These are phyloP conservation scores for Lentinula edodes DNA, from an alignment of 768 basidiomycete genomes.

Conservation along the genomic window DNA sequence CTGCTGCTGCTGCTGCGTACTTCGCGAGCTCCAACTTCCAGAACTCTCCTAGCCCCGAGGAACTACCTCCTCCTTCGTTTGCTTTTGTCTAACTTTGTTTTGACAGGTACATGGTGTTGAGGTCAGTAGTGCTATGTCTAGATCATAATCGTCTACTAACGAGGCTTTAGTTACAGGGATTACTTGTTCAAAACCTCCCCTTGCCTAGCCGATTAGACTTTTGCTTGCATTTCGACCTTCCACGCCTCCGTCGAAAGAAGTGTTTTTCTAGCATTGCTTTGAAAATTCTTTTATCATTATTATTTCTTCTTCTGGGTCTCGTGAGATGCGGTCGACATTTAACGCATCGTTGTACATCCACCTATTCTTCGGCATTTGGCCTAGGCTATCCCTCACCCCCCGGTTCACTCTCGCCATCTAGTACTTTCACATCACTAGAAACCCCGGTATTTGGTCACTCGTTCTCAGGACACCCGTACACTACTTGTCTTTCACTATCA, in stretches of 20 bases:
- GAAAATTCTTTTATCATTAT: slow-evolving; percentile 9
- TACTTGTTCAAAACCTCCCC: background rate
- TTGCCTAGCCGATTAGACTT: slow-evolving; percentile 5
- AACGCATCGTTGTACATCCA: slow-evolving; percentile 3
- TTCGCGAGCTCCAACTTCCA: slow-evolving; percentile 83
- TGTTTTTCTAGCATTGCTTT: slow-evolving; percentile 7
- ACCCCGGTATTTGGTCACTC: background rate
- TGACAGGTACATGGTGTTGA: background rate
- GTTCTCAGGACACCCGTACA: slow-evolving; percentile 8
- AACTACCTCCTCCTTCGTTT: slow-evolving; percentile 66
- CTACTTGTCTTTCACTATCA: background rate
- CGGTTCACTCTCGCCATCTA: background rate
- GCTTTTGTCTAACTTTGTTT: slow-evolving; percentile 35
- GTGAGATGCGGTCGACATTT: slow-evolving; percentile 5
- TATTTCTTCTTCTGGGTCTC: slow-evolving; percentile 5
- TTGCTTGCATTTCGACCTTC: slow-evolving; percentile 6
- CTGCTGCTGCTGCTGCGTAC: slow-evolving; percentile 34
- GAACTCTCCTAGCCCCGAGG: slow-evolving; percentile 82
- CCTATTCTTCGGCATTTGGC: slow-evolving; percentile 1
- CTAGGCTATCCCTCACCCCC: background rate
- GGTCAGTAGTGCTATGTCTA: background rate
- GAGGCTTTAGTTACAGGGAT: background rate
- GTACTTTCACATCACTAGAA: background rate
- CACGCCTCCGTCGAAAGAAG: slow-evolving; percentile 6
- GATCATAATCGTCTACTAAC: background rate